Evolutionary conservation across 352 stramenopile species (phyloP), one percentile per base, ranked within the genome.

Genomic region (Pythium periplocum): DNA sequence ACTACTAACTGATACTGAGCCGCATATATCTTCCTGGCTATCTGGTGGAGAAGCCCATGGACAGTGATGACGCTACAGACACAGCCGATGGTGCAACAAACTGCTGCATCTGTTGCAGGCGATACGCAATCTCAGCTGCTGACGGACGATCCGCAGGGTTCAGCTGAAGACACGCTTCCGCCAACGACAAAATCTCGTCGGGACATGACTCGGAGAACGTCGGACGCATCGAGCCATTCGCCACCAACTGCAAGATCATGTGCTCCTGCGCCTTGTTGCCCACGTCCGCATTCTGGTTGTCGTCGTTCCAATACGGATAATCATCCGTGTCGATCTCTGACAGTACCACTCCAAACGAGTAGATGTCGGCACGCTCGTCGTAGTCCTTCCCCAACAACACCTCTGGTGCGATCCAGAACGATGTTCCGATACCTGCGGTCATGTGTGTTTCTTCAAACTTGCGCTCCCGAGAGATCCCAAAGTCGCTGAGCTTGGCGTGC

Each of bases 401-500:
- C 39, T 84, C 71, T 0, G 73, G 73, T 4, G 73, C 73, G 53
- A 83, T 83, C 73, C 73, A 83, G 64, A 81, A 81, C 52, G 65
- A 79, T 57, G 73, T 82, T 1, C 73, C 73, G 50, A 84, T 78
- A 4, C 73, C 73, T 6, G 66, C 66, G 17, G 17, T 26, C 17
- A 26, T 26, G 17, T 26, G 17, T 26, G 17, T 26, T 42, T 81
- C 71, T 48, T 76, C 73, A 30, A 59, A 62, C 53, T 77, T 64
- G 17, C 71, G 68, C 44, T 81, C 71, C 11, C 73, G 70, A 0
- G 71, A 84, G 11, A 82, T 61, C 10, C 74, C 74, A 61, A 87
- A 87, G 64, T 87, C 77, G 40, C 72, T 87, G 31, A 87, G 55
- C 41, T 87, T 87, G 32, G 73, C 71, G 45, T 82, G 65, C 67